These are phyloP conservation scores for Schizosaccharomyces versatilis DNA, from an alignment of 1,139 yeast species.

Conservation along the genomic window DNA sequence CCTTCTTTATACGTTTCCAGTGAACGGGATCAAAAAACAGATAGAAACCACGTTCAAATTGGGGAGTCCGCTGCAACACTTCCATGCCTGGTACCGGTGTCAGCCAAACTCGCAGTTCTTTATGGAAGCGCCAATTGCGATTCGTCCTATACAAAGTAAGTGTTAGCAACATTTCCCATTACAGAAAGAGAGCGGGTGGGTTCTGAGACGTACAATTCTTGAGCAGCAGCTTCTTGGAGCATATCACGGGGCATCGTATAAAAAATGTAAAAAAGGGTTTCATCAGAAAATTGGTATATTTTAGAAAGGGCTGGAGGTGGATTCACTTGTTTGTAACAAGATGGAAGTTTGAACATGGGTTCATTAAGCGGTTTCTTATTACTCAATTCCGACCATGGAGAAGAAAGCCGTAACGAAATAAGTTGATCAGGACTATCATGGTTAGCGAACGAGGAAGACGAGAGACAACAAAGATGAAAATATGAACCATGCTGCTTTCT, in stretches of 20 bases:
- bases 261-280: conserved; percentile 77
- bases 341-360: conserved; percentile 47
- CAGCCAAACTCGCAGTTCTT: conserved; percentile 85
- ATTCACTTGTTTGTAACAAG: conserved; percentile 28
- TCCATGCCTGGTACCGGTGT: conserved; percentile 84
- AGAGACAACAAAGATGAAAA: conserved; percentile 7
- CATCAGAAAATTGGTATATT: conserved; percentile 63
- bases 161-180: neutral
- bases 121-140: conserved; percentile 93
- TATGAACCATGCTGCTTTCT: neutral
- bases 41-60: conserved; percentile 86
- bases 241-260: conserved; percentile 87
- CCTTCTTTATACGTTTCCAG: conserved; percentile 71
- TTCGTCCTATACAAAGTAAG: conserved; percentile 20
- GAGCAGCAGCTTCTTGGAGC: conserved; percentile 79
- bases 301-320: conserved; percentile 44
- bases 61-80: conserved; percentile 64
- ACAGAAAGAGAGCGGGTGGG: neutral
- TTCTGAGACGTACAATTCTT: conserved; percentile 36
- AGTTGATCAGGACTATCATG: neutral
- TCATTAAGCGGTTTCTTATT: conserved; percentile 20
- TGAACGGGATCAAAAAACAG: conserved; percentile 86
- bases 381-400: neutral
- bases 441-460: neutral
- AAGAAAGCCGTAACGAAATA: neutral